phyloP scores from a whole-genome alignment of 257 asterid genomes.

The Solanum virginianum region DNA sequence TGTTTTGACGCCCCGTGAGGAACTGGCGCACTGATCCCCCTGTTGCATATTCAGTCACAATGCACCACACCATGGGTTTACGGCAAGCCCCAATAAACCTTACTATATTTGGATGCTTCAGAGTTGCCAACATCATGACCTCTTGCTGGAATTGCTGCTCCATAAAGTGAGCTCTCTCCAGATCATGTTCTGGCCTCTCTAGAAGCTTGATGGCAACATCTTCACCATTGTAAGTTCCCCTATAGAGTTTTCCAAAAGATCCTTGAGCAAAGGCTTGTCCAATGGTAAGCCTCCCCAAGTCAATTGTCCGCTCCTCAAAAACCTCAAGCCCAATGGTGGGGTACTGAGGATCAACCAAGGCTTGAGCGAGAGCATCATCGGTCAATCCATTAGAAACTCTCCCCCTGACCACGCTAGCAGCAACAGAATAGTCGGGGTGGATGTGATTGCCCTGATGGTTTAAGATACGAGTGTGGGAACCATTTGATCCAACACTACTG shows the following conservation, averaged over 20 bases:
- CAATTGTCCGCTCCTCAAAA: constrained; percentile 87
- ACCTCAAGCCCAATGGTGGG: constrained; percentile 83
- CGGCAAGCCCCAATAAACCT: constrained; percentile 92
- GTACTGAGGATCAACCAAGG: constrained; percentile 68
- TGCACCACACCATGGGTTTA: constrained; percentile 99
- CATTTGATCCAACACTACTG: constrained; percentile 89
- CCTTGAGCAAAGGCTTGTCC: constrained; percentile 98
- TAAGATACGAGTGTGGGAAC: constrained; percentile 69
- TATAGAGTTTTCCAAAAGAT: constrained; percentile 91
- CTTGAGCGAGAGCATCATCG: constrained; percentile 86
- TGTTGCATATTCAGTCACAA: constrained; percentile 91
- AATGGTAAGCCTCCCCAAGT: constrained; percentile 85
- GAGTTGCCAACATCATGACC: constrained; percentile 84
- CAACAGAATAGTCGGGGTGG: constrained; percentile 50
- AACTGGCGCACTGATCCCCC: constrained; percentile 96
- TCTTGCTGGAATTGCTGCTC: constrained; percentile 98
- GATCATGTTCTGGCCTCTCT: constrained; percentile 82
- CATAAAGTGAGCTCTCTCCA: constrained; percentile 74
- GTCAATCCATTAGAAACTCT: constrained; percentile 58
- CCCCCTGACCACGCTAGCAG: constrained; percentile 62
- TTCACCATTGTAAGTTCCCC: constrained; percentile 78
- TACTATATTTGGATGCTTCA: constrained; percentile 89
- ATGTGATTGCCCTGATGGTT: constrained; percentile 72
- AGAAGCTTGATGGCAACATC: constrained; percentile 95
- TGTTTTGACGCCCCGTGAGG: constrained; percentile 64